These are phyloP conservation scores for Apiotrichum domesticum DNA, from an alignment of 1,284 basidiomycete genomes.

Conservation along the genomic window DNA sequence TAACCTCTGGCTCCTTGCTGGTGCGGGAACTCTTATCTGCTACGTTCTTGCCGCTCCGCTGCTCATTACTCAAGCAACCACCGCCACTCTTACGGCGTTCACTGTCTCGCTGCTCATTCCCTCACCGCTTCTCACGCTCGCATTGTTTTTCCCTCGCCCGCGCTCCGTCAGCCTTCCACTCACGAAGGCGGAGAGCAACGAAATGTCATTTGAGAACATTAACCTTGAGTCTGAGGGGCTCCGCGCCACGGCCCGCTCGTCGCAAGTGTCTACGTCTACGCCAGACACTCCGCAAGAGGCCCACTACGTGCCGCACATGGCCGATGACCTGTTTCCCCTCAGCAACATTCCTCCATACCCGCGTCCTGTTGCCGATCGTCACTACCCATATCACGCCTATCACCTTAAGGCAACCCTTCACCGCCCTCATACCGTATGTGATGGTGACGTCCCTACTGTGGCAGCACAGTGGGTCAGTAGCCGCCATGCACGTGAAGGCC, in stretches of 20 bases:
- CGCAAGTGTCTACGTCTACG: background rate
- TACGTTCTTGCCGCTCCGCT: conserved; percentile 28
- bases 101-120: conserved; percentile 29
- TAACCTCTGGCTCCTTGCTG: conserved; percentile 9
- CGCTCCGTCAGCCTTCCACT: background rate
- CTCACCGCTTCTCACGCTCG: conserved; percentile 21
- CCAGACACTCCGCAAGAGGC: conserved; percentile 27
- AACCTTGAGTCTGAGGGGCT: background rate
- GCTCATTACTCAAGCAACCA: conserved; percentile 11
- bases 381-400: conserved; percentile 9
- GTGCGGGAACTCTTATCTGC: conserved; percentile 17
- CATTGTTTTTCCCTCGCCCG: conserved; percentile 3
- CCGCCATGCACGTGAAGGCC: conserved; percentile 30
- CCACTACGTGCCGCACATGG: conserved; percentile 22
- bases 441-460: conserved; percentile 12
- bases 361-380: background rate
- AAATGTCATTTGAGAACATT: conserved; percentile 4
- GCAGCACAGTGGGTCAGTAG: conserved; percentile 30
- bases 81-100: conserved; percentile 17
- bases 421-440: background rate
- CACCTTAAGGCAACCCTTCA: background rate
- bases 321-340: conserved; percentile 2
- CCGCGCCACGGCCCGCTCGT: background rate
- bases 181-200: conserved; percentile 14
- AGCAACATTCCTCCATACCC: background rate